phyloP scores from a whole-genome alignment of 2,329 filamentous ascomycete genomes.

The Verticillium zaregamsianum region DNA sequence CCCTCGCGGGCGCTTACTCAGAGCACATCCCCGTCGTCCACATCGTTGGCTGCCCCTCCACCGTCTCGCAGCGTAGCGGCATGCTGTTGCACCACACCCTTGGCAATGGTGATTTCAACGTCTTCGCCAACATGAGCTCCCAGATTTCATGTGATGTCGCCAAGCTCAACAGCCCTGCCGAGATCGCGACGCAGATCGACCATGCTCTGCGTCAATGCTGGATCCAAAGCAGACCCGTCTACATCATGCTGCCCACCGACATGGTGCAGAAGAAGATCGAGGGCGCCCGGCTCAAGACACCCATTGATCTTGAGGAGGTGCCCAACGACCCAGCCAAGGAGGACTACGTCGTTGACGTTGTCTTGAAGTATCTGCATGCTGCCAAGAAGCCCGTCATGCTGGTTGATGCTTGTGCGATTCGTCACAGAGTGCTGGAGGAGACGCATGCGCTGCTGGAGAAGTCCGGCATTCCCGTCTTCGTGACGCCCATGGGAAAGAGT shows the following conservation, averaged over 20 bases:
- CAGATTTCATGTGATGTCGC: constrained; percentile 68
- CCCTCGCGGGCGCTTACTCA: constrained; percentile 68
- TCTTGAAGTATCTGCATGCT: constrained; percentile 67
- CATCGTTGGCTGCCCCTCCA: constrained; percentile 54
- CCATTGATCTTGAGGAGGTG: constrained; percentile 62
- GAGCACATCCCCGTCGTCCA: constrained; percentile 71
- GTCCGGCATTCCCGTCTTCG: constrained; percentile 74
- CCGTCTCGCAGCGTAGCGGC: constrained; percentile 40
- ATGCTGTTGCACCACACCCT: constrained; percentile 64
- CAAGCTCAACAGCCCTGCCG: constrained; percentile 64
- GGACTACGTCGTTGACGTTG: constrained; percentile 76
- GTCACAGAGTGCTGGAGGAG: constrained; percentile 69
- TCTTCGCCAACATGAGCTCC: constrained; percentile 75
- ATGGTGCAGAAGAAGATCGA: constrained; percentile 74
- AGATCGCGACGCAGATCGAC: constrained; percentile 74
- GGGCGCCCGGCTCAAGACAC: constrained; percentile 64
- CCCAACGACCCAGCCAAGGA: constrained; percentile 67
- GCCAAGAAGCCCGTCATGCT: constrained; percentile 75
- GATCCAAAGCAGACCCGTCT: constrained; percentile 71
- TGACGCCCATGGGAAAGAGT: constrained; percentile 88
- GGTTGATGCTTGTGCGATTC: constrained; percentile 78
- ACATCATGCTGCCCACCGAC: constrained; percentile 79
- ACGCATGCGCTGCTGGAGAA: constrained; percentile 69
- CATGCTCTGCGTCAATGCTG: constrained; percentile 71
- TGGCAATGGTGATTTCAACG: constrained; percentile 75